phyloP scores from a whole-genome alignment of 169 alveolate species.

The Plasmodium knowlesi region DNA sequence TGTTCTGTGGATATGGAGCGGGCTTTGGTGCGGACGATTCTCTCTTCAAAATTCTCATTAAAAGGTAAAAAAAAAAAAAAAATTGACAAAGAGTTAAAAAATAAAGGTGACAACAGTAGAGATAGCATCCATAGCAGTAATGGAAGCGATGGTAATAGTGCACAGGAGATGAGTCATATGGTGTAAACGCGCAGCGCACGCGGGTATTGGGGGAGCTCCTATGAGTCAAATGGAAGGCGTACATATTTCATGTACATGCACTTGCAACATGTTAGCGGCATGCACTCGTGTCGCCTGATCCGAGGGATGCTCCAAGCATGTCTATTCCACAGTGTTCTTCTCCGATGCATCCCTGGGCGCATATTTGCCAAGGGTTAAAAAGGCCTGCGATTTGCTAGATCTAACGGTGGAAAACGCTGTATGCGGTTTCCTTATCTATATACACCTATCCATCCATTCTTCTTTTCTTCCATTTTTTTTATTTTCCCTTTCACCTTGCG shows the following conservation, averaged over 20 bases:
- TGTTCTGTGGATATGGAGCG: background rate
- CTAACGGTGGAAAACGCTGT: background rate
- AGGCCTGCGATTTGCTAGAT: background rate
- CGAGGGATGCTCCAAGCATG: background rate
- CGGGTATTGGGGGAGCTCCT: background rate
- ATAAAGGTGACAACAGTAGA: background rate
- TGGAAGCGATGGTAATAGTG: background rate
- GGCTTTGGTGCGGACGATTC: background rate
- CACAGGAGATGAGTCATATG: background rate
- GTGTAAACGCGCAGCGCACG: background rate
- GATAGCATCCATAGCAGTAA: background rate
- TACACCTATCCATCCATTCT: background rate
- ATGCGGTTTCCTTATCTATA: background rate
- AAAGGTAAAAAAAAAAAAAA: constrained; percentile 22
- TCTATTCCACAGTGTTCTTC: background rate
- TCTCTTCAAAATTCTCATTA: constrained; percentile 3
- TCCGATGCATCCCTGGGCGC: background rate
- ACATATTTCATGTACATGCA: background rate
- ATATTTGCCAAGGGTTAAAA: background rate
- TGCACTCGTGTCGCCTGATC: background rate
- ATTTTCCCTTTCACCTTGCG: background rate
- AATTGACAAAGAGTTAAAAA: constrained; percentile 43
- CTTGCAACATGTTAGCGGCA: background rate
- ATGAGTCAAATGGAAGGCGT: background rate
- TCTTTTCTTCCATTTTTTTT: background rate